Conservation (phyloP, 2,329 filamentous ascomycete species). For the Clarireedia homoeocarpa region DNA sequence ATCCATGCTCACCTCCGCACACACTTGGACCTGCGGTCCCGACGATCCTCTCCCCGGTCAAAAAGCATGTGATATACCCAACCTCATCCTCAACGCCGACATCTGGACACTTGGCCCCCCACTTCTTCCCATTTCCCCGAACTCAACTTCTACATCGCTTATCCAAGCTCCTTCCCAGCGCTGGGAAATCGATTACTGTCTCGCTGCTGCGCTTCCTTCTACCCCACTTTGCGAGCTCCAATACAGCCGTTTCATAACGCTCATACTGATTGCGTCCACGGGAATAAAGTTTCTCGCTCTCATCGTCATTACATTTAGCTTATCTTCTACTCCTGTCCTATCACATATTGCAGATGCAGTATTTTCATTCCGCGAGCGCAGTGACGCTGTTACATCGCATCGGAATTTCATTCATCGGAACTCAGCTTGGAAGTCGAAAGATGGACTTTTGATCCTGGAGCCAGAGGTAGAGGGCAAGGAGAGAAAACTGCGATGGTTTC, state of each 20-base stretch:
- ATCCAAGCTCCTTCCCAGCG: slow-evolving; percentile 3
- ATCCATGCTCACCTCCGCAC: slow-evolving; percentile 15
- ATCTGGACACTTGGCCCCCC: slow-evolving; percentile 15
- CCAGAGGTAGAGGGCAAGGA: not conserved
- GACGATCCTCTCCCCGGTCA: slow-evolving; percentile 14
- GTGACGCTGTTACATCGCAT: slow-evolving; percentile 26
- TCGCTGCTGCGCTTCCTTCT: slow-evolving; percentile 11
- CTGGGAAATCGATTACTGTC: slow-evolving; percentile 20
- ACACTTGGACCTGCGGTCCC: slow-evolving; percentile 19
- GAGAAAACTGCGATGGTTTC: slow-evolving; percentile 14
- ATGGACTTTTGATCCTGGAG: not conserved
- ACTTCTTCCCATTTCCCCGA: not conserved
- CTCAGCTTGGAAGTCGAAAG: slow-evolving; percentile 13
- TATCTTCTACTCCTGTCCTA: slow-evolving; percentile 20
- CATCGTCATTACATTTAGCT: not conserved
- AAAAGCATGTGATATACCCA: slow-evolving; percentile 15
- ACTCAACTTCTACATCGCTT: not conserved
- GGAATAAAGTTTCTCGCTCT: slow-evolving; percentile 1
- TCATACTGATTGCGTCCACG: not conserved
- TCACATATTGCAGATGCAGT: slow-evolving; percentile 32
- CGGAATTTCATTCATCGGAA: slow-evolving; percentile 21
- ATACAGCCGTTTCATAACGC: slow-evolving; percentile 9
- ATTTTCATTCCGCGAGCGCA: slow-evolving; percentile 29
- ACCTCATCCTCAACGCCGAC: slow-evolving; percentile 12
- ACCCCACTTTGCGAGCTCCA: slow-evolving; percentile 16